phyloP scores from a whole-genome alignment of 257 asterid species.

The Penstemon barbatus region DNA sequence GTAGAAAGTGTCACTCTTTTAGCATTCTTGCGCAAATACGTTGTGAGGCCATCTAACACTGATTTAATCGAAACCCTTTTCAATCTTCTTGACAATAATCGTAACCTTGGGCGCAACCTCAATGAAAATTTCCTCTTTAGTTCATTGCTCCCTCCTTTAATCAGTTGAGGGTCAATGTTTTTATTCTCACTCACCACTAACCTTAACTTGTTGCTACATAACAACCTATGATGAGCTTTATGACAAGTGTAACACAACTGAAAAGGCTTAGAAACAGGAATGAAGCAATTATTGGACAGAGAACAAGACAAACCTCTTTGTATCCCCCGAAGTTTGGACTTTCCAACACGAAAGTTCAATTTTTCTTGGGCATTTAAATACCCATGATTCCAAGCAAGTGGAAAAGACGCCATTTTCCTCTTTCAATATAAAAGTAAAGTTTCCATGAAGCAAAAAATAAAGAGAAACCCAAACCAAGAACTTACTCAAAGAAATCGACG shows the following conservation, averaged over 20 bases:
- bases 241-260: constrained; percentile 36
- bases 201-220: constrained; percentile 46
- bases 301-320: constrained; percentile 35
- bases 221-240: constrained; percentile 40
- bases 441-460: constrained; percentile 28
- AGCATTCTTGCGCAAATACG: constrained; percentile 62
- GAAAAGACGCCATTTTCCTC: constrained; percentile 62
- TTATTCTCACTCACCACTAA: constrained; percentile 44
- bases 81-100: constrained; percentile 55
- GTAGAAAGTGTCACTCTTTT: constrained; percentile 62
- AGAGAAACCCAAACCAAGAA: constrained; percentile 33
- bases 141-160: constrained; percentile 40
- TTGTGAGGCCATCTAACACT: constrained; percentile 45
- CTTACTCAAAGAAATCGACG: constrained; percentile 8
- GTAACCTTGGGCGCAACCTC: constrained; percentile 66
- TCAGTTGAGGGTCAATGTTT: constrained; percentile 40
- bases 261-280: constrained; percentile 43
- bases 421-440: too few species aligned
- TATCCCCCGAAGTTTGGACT: constrained; percentile 31
- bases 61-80: constrained; percentile 54
- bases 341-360: constrained; percentile 39
- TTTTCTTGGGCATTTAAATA: constrained; percentile 44
- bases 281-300: constrained; percentile 34
- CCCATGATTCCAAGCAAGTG: constrained; percentile 58
- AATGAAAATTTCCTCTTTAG: constrained; percentile 50